phyloP scores from a whole-genome alignment of 1,139 yeast species.

The Candida frijolesensis region DNA sequence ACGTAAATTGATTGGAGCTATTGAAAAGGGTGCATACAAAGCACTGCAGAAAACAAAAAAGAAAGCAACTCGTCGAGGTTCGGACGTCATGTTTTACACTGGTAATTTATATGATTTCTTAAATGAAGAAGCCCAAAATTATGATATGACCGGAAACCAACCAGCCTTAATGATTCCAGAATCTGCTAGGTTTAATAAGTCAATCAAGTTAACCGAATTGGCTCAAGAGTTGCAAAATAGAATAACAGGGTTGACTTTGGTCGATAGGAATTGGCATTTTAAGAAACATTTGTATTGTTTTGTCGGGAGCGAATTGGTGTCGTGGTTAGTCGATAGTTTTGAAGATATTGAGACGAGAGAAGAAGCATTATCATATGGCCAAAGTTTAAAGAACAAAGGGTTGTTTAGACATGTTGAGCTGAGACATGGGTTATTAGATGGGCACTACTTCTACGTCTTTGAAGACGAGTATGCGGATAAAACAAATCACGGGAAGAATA shows the following conservation, averaged over 20 bases:
- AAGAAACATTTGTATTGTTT: conserved; percentile 77
- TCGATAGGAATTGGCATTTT: conserved; percentile 92
- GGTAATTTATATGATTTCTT: conserved; percentile 78
- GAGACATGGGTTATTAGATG: conserved; percentile 84
- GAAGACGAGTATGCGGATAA: conserved; percentile 56
- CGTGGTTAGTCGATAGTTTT: conserved; percentile 80
- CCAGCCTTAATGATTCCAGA: conserved; percentile 40
- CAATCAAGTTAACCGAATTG: conserved; percentile 43
- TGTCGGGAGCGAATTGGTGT: conserved; percentile 80
- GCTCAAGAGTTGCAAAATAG: conserved; percentile 70
- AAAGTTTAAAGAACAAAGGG: conserved; percentile 67
- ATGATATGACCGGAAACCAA: conserved; percentile 38
- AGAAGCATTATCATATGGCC: conserved; percentile 82
- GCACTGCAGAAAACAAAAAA: conserved; percentile 43
- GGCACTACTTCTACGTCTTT: conserved; percentile 85
- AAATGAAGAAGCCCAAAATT: conserved; percentile 32
- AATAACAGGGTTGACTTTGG: conserved; percentile 58
- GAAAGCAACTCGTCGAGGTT: conserved; percentile 52
- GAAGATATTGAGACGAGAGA: conserved; percentile 80
- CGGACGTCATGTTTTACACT: conserved; percentile 85
- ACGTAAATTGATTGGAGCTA: conserved; percentile 64
- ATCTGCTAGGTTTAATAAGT: conserved; percentile 36
- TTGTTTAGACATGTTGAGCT: conserved; percentile 79
- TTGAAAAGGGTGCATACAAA: conserved; percentile 60
- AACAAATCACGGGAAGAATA: conserved; percentile 21